A percentile compares a stretch with the other conserved stretches of the same genome.
phyloP scores from a whole-genome alignment of 1,284 basidiomycete genomes.

The Meira miltonrushii region DNA sequence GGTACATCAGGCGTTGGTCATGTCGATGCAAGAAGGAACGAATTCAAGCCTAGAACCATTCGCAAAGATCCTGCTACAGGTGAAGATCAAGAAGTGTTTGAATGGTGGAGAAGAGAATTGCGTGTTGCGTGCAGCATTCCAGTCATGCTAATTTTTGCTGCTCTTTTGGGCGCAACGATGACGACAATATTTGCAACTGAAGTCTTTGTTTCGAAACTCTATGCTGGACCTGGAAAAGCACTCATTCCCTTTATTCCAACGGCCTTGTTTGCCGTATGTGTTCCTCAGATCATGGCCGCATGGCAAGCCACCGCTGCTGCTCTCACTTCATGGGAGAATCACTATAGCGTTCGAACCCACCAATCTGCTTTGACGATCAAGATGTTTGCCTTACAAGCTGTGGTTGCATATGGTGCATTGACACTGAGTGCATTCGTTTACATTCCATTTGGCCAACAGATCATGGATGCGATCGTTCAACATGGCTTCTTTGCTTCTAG shows the following conservation, averaged over 20 bases:
- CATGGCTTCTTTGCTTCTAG: conserved; percentile 38
- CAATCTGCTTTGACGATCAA: conserved; percentile 80
- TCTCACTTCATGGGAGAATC: conserved; percentile 60
- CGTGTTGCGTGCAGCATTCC: conserved; percentile 72
- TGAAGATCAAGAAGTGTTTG: conserved; percentile 46
- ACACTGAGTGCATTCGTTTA: conserved; percentile 48
- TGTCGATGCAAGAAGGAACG: conserved; percentile 28
- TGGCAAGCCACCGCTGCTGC: conserved; percentile 68
- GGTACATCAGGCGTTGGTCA: conserved; percentile 37
- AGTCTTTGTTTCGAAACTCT: conserved; percentile 48
- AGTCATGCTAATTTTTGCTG: conserved; percentile 70
- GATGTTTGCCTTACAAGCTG: conserved; percentile 78
- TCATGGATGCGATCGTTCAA: conserved; percentile 41
- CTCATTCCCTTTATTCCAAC: conserved; percentile 74
- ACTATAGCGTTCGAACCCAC: conserved; percentile 66
- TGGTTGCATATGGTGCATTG: conserved; percentile 70
- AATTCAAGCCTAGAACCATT: conserved; percentile 33
- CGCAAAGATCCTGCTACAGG: conserved; percentile 39
- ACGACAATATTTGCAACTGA: conserved; percentile 53
- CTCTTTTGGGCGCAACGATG: conserved; percentile 60
- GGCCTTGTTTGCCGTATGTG: conserved; percentile 71
- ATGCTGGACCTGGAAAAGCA: conserved; percentile 69
- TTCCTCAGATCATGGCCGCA: conserved; percentile 74
- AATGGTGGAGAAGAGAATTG: conserved; percentile 57
- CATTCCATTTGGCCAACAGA: conserved; percentile 49